phyloP scores from a whole-genome alignment of 257 asterid species.

The Solanum pennellii region DNA sequence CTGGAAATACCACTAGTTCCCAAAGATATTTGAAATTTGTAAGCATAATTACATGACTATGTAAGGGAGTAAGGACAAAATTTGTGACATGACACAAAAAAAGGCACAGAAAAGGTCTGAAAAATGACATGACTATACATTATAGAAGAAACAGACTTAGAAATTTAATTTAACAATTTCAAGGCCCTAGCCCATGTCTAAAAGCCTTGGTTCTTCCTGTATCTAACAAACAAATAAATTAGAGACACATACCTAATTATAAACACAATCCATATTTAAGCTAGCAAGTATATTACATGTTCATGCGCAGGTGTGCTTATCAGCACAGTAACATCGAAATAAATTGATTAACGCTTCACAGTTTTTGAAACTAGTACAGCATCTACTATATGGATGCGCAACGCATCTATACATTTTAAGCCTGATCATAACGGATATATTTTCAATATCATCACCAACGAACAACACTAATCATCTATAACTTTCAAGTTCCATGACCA shows the following conservation, averaged over 20 bases:
- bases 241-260: neutral
- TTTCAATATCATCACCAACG: neutral
- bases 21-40: neutral
- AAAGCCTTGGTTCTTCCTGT: neutral
- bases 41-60: neutral
- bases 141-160: neutral
- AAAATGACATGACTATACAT: neutral
- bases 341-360: neutral
- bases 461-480: neutral
- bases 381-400: neutral
- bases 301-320: neutral
- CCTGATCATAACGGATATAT: neutral
- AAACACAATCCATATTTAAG: neutral
- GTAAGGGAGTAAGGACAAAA: neutral
- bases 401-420: neutral
- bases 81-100: neutral
- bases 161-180: neutral
- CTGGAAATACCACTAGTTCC: neutral
- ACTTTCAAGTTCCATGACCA: neutral
- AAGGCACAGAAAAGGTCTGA: neutral
- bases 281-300: neutral
- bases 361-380: neutral
- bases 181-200: neutral
- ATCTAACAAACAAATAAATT: neutral
- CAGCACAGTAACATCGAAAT: neutral